Conservation (phyloP, 2,329 filamentous ascomycete genomes). For the Monosporascus sp. region DNA sequence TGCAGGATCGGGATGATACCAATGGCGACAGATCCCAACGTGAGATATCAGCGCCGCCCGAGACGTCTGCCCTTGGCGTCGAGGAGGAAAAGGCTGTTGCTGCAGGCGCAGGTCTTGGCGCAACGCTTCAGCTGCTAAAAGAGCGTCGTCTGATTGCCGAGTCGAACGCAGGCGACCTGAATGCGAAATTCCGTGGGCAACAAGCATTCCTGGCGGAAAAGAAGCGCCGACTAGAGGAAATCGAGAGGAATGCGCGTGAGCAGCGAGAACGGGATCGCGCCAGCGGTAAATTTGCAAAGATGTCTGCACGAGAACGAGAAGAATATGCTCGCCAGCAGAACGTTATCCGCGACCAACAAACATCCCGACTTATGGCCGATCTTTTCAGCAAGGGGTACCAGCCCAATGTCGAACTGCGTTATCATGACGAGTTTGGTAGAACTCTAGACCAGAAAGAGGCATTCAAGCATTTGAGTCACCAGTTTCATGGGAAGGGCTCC, state of each 20-base stretch:
- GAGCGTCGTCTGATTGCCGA: constrained; percentile 77
- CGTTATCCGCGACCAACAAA: constrained; percentile 76
- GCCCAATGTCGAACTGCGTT: constrained; percentile 84
- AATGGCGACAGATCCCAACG: constrained; percentile 41
- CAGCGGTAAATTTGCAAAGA: constrained; percentile 74
- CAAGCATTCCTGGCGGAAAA: constrained; percentile 77
- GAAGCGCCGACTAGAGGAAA: constrained; percentile 63
- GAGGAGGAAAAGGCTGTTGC: constrained; percentile 80
- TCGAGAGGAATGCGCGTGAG: constrained; percentile 70
- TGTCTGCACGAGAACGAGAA: constrained; percentile 89
- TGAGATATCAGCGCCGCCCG: constrained; percentile 35
- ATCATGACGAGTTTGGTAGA: constrained; percentile 83
- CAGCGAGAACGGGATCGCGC: constrained; percentile 86
- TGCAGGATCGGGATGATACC: constrained; percentile 44
- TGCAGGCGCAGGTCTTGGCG: constrained; percentile 72
- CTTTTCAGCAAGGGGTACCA: constrained; percentile 85
- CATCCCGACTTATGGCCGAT: constrained; percentile 75
- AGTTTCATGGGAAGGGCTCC: constrained; percentile 97
- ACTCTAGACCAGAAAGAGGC: constrained; percentile 89
- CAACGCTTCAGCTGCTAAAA: constrained; percentile 74
- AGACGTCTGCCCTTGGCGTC: constrained; percentile 63
- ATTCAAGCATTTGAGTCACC: constrained; percentile 94
- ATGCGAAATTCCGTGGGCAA: constrained; percentile 63
- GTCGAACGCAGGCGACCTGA: constrained; percentile 55
- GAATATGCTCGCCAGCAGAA: constrained; percentile 87